Base-by-base conservation (phyloP, 371 early-diverging fungal genomes). In the Zopfochytrium polystomum region DNA sequence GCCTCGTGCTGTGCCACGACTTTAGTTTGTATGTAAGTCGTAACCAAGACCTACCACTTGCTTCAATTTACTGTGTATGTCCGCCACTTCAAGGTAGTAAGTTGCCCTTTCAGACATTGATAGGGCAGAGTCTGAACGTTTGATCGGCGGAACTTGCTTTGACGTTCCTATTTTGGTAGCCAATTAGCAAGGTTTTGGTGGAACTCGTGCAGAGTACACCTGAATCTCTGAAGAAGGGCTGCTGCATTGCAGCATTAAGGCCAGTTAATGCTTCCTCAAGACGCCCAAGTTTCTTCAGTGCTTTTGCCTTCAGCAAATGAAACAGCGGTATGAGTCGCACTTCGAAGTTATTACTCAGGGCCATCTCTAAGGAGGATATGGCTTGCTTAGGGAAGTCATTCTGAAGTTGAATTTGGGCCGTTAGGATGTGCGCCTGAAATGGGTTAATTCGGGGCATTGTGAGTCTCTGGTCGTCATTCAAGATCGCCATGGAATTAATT, bases 271-370 rank as follows among this genome's bases (percentile, higher is more conserved):
- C 72, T 15, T 77, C 76, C 1, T 75, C 72, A 27, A 53, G 49
- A n/a, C 55, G 31, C 3, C 71, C 73, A 33, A 72, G 66, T 0
- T 31, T 23, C 22, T 71, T 72, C 15, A 68, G 55, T 11, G 68
- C 64, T 46, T 66, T 66, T 0, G 76, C 74, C 56, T 71, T 76
- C n/a, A 80, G 49, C 13, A 73, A 35, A 25, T 70, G 68, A 52
- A 67, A 80, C 22, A 60, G 31, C 2, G 70, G 67, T 6, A 66
- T 63, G 32, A 74, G 63, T 26, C 77, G 67, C 18, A 77, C 70
- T 65, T 75, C 68, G 50, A 80, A 80, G 35, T 74, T 71, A 44
- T 70, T 68, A 54, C 76, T 73, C 32, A 80, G 63, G 5, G 60
- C 77, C 65, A 68, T 76, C 31, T 80, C 80, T 9, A 77, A 58